Conservation (phyloP, 2,329 filamentous ascomycete species). For the Trichoderma semiorbis region DNA sequence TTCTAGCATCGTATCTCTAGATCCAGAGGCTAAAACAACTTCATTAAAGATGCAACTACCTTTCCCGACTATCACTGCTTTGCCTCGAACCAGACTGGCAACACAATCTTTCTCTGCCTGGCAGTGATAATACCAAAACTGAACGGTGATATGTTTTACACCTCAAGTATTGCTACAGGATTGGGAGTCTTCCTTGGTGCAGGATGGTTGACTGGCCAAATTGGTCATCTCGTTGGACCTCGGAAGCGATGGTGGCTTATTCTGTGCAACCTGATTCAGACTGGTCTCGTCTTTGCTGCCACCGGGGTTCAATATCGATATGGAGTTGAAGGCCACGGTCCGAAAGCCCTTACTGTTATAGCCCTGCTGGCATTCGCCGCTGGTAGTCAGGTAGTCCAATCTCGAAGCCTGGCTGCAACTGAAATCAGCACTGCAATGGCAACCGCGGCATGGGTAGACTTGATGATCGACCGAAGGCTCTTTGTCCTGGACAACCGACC, state of each 20-base stretch:
- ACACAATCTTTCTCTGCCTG: slow-evolving; percentile 56
- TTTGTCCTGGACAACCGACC: slow-evolving; percentile 45
- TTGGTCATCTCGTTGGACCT: slow-evolving; percentile 50
- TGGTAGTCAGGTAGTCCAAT: slow-evolving; percentile 58
- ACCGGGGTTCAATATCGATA: slow-evolving; percentile 46
- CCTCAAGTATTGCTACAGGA: slow-evolving; percentile 52
- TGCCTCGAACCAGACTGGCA: slow-evolving; percentile 63
- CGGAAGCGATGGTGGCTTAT: slow-evolving; percentile 53
- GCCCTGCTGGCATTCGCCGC: slow-evolving; percentile 52
- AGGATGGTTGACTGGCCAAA: slow-evolving; percentile 54
- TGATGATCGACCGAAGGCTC: slow-evolving; percentile 53
- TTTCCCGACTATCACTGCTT: slow-evolving; percentile 62
- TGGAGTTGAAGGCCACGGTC: slow-evolving; percentile 35
- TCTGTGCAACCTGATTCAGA: slow-evolving; percentile 52
- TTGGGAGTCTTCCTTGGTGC: slow-evolving; percentile 54
- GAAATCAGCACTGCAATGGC: slow-evolving; percentile 65
- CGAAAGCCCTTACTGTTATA: slow-evolving; percentile 43
- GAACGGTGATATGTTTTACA: slow-evolving; percentile 47
- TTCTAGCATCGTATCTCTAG: not conserved
- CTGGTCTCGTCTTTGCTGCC: slow-evolving; percentile 50
- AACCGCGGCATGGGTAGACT: slow-evolving; percentile 59
- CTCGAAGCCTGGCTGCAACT: slow-evolving; percentile 51
- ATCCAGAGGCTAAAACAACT: not conserved
- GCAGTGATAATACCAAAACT: slow-evolving; percentile 49
- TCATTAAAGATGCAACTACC: slow-evolving; percentile 49